Percentiles rank a stretch among this genome's conserved stretches.
These are phyloP conservation scores for Xenosphaeropsis pyriputrescens DNA, from an alignment of 2,329 filamentous ascomycete species.

Conservation along the genomic window DNA sequence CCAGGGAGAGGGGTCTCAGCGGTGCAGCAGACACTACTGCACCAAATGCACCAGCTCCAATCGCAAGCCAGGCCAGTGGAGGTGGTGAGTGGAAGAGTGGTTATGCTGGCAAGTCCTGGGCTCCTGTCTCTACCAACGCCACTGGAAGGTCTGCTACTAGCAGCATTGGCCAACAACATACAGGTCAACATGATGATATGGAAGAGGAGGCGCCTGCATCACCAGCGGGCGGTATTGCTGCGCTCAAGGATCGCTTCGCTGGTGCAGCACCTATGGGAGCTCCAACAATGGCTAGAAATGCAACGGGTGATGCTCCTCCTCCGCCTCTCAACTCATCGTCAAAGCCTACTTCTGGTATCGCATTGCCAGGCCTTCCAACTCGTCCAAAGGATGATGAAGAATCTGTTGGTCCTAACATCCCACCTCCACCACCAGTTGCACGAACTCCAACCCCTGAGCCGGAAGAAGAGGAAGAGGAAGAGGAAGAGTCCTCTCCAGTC, in stretches of 20 bases:
- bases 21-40: constrained; percentile 29
- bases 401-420: constrained; percentile 29
- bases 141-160: constrained; percentile 49
- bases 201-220: constrained; percentile 33
- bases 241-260: constrained; percentile 73
- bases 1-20: constrained; percentile 51
- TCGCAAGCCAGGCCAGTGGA: constrained; percentile 58
- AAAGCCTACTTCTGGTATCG: constrained; percentile 60
- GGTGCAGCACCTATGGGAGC: constrained; percentile 57
- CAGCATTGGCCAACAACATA: constrained; percentile 39
- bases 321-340: constrained; percentile 20
- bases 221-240: constrained; percentile 50
- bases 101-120: constrained; percentile 84
- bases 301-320: constrained; percentile 19
- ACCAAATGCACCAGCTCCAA: constrained; percentile 31
- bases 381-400: constrained; percentile 38
- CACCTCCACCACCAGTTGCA: constrained; percentile 25
- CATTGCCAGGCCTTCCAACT: constrained; percentile 62
- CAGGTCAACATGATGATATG: constrained; percentile 36
- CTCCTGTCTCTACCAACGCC: constrained; percentile 58
- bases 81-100: constrained; percentile 76
- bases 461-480: constrained; percentile 32
- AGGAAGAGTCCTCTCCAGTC: constrained; percentile 57
- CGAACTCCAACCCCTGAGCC: constrained; percentile 19
- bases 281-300: constrained; percentile 17